Conservation (phyloP, 2,329 filamentous ascomycete species). For the Cladosporium austrohemisphaericum region DNA sequence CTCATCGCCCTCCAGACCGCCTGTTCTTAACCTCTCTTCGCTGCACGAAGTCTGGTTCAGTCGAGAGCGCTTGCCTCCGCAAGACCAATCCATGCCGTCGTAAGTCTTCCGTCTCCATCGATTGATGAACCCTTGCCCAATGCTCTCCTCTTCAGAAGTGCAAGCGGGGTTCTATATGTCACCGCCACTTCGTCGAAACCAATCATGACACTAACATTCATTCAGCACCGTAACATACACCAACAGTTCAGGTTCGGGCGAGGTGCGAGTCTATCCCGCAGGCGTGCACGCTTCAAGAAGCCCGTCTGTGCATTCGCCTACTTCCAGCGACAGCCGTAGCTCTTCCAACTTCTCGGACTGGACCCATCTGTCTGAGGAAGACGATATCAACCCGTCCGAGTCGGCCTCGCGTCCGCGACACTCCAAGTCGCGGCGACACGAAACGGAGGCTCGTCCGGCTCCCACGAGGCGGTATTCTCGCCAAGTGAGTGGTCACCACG, state of each 20-base stretch:
- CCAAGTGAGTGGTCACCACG: constrained; percentile 23
- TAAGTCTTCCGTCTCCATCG: constrained; percentile 15
- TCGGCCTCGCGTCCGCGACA: constrained; percentile 42
- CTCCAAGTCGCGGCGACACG: constrained; percentile 30
- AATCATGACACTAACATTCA: constrained; percentile 7
- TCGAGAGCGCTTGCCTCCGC: constrained; percentile 20
- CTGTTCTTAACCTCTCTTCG: constrained; percentile 24
- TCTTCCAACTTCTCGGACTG: constrained; percentile 29
- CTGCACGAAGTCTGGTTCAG: constrained; percentile 21
- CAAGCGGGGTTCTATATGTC: not conserved
- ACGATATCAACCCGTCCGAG: constrained; percentile 49
- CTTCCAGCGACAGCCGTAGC: constrained; percentile 27
- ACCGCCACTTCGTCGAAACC: not conserved
- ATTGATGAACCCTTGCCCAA: constrained; percentile 6
- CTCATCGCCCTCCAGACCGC: constrained; percentile 17
- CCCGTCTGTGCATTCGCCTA: constrained; percentile 28
- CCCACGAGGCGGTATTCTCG: constrained; percentile 37
- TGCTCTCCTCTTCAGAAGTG: not conserved
- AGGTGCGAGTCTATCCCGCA: constrained; percentile 10
- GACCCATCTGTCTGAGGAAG: constrained; percentile 31
- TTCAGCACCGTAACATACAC: constrained; percentile 7
- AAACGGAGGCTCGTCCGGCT: constrained; percentile 33
- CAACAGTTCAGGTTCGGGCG: constrained; percentile 15
- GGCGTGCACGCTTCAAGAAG: constrained; percentile 21
- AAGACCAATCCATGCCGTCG: constrained; percentile 25